Evolutionary conservation across 2,329 filamentous ascomycete genomes (phyloP).

Genomic region (Pseudocercospora crystallina): DNA sequence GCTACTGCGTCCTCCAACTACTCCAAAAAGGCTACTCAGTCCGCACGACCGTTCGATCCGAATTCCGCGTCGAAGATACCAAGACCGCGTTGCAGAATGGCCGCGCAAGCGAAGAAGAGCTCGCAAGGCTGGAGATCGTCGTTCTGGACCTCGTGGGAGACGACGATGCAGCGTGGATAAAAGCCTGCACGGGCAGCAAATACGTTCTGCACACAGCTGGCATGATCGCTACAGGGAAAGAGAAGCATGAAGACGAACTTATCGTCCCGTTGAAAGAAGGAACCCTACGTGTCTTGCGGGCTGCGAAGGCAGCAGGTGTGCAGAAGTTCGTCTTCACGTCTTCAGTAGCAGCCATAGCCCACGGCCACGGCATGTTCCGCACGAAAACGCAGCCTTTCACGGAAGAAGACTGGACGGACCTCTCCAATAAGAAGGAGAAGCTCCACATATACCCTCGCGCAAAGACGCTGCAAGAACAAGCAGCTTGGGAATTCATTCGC

Average conservation of each 20-base stretch:
- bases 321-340: constrained; percentile 18
- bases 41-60: constrained; percentile 16
- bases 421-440: constrained; percentile 19
- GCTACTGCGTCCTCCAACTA: constrained; percentile 15
- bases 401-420: constrained; percentile 22
- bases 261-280: constrained; percentile 12
- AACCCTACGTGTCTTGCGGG: constrained; percentile 14
- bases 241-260: constrained; percentile 19
- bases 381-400: constrained; percentile 16
- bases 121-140: constrained; percentile 15
- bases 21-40: constrained; percentile 13
- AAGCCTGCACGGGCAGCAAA: constrained; percentile 11
- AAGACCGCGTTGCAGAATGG: constrained; percentile 13
- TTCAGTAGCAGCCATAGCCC: constrained; percentile 18
- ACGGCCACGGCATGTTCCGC: constrained; percentile 16
- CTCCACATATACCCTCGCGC: constrained; percentile 20
- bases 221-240: constrained; percentile 19
- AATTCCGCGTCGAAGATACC: constrained; percentile 13
- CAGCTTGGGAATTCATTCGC: constrained; percentile 17
- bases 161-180: constrained; percentile 14
- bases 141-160: constrained; percentile 14
- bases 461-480: constrained; percentile 20
- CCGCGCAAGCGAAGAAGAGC: constrained; percentile 12
- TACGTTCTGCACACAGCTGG: constrained; percentile 19
- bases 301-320: constrained; percentile 11